Evolutionary conservation across 2,329 filamentous ascomycete genomes (phyloP), one percentile per base, ranked within the genome.

Genomic region (Cladosporium phlei): DNA sequence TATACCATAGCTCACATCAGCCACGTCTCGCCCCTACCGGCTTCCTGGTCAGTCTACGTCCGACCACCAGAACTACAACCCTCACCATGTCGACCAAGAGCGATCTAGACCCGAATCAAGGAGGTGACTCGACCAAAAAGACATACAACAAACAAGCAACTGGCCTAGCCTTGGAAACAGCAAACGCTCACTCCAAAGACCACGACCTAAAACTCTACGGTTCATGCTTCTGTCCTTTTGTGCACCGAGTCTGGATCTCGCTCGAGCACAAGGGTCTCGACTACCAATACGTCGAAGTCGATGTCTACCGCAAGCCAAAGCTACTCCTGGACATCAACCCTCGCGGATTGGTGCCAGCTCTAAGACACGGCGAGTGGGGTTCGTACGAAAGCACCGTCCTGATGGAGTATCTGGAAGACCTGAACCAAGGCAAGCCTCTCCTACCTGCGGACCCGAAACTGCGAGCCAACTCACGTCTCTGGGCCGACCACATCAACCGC

Each of bases 231-330:
- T 94, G 88, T 60, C 88, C 88, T 20, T 93, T 91, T 62, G 88
- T 88, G 1, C 88, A 94, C 62, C 80, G 88, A 14, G 85, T 93
- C 20, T 95, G 88, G 88, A 93, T 95, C 53, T 85, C 88, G 1
- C 74, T 95, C 27, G 88, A 95, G 64, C 74, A 82, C 57, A 93
- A 93, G 63, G 77, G 79, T 14, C 74, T 93, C 7, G 71, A 78
- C 28, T 95, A 95, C 61, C 86, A 94, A 62, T 95, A 94, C 66
- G 83, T 88, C 57, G 88, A 95, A 66, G 82, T 88, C 35, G 85
- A 94, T 59, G 85, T 87, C 6, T 89, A 87, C 61, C 79, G 82
- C 55, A 85, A 86, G 52, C 85, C 83, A 2, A 75, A 82, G 50
- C 73, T 79, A 7, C 70, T 91, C 22, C 73, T 89, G 19, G 85